Percentiles rank a stretch among this genome's conserved stretches.
These are phyloP conservation scores for Yamadazyma akitaensis DNA, from an alignment of 805 yeast species.

Conservation along the genomic window DNA sequence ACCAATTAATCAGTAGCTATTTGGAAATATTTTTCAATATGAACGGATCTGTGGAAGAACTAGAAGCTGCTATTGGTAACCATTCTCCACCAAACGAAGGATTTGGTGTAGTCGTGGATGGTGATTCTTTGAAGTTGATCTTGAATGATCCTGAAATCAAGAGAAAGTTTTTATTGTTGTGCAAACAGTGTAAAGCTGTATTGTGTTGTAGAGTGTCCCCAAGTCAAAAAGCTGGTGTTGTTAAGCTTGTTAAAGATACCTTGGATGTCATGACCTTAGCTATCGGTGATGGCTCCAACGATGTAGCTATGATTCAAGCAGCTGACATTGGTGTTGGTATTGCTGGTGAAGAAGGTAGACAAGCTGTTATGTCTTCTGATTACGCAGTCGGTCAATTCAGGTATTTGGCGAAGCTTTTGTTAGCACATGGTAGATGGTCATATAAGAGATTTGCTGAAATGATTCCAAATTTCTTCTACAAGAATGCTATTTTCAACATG, in stretches of 20 bases:
- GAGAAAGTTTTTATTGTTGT: constrained; percentile 62
- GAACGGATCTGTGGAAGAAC: constrained; percentile 56
- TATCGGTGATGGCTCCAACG: constrained; percentile 87
- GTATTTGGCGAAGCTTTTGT: constrained; percentile 58
- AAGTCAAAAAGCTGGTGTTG: constrained; percentile 83
- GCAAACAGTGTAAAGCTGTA: constrained; percentile 80
- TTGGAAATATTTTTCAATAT: constrained; percentile 53
- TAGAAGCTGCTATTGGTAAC: constrained; percentile 46
- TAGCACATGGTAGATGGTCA: constrained; percentile 87
- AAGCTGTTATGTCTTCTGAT: constrained; percentile 86
- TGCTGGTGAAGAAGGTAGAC: constrained; percentile 90
- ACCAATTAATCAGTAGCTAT: constrained; percentile 35
- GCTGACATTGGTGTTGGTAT: constrained; percentile 88
- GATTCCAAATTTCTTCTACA: constrained; percentile 79
- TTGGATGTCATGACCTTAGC: constrained; percentile 82
- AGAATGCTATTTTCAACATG: constrained; percentile 71
- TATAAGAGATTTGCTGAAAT: constrained; percentile 77
- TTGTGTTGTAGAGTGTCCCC: constrained; percentile 88
- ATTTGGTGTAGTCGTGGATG: constrained; percentile 73
- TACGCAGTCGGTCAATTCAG: constrained; percentile 84
- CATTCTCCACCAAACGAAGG: constrained; percentile 69
- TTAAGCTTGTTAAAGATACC: constrained; percentile 68
- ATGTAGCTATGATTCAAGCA: constrained; percentile 87
- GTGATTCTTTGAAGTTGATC: constrained; percentile 62
- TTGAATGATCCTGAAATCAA: constrained; percentile 35